These are phyloP conservation scores for Brassica hybrid DNA, from an alignment of 441 rosid genomes.

Conservation along the genomic window DNA sequence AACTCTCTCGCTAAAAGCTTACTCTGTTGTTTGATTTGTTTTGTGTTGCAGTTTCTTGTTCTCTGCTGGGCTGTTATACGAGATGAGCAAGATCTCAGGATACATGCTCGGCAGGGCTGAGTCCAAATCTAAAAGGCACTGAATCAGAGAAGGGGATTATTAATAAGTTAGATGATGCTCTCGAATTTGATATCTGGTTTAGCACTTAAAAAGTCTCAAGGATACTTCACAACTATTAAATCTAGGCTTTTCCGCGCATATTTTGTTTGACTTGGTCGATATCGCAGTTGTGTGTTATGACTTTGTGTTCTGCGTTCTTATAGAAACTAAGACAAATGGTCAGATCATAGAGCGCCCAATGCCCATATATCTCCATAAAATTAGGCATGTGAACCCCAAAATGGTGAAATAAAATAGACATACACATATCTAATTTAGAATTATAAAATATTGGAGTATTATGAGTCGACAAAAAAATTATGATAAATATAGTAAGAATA, in stretches of 20 bases:
- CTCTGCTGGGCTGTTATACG: slow-evolving; percentile 70
- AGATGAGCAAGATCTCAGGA: slow-evolving; percentile 73
- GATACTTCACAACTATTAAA: neutral
- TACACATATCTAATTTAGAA: too few species aligned
- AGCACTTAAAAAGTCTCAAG: neutral
- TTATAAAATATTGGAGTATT: too few species aligned
- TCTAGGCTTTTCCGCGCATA: neutral
- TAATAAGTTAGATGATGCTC: neutral
- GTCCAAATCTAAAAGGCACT: slow-evolving; percentile 69
- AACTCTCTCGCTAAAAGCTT: neutral
- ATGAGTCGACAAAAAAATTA: too few species aligned
- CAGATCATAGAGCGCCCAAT: too few species aligned
- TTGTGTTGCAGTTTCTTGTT: slow-evolving; percentile 73
- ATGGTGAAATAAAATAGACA: neutral
- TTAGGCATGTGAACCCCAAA: neutral
- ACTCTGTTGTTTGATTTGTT: neutral
- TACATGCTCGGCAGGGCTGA: slow-evolving; percentile 49
- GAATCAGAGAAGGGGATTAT: slow-evolving; percentile 11
- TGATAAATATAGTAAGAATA: too few species aligned
- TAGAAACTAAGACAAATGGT: slow-evolving; percentile 2
- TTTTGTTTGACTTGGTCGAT: neutral
- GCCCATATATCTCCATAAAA: neutral
- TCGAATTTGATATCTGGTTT: neutral
- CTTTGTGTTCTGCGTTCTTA: neutral
- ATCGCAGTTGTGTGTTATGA: slow-evolving; percentile 4